Evolutionary conservation across 2,329 filamentous ascomycete genomes (phyloP).

Genomic region (Clonostachys chloroleuca): DNA sequence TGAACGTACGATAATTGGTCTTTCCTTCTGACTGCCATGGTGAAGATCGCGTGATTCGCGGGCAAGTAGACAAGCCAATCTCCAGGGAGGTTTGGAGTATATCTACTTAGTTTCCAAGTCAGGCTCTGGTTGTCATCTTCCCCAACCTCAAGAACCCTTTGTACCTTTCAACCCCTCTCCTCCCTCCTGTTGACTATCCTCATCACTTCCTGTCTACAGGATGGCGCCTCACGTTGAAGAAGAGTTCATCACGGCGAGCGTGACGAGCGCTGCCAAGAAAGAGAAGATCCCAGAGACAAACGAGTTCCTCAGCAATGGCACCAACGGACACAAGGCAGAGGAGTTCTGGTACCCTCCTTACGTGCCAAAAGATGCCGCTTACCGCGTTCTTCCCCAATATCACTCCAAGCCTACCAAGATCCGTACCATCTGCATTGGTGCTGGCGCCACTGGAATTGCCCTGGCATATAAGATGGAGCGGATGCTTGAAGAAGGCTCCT

Average conservation of each 20-base stretch:
- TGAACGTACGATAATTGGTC: neutral
- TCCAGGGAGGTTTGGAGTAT: too few relatives aligned
- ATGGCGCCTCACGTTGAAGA: slow-evolving; percentile 1
- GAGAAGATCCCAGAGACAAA: slow-evolving; percentile 3
- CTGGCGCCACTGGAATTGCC: slow-evolving; percentile 18
- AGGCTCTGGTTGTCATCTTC: too few relatives aligned
- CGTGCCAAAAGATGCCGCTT: slow-evolving; percentile 11
- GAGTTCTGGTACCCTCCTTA: slow-evolving; percentile 16
- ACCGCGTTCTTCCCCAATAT: slow-evolving; percentile 20
- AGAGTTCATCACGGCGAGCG: slow-evolving; percentile 2
- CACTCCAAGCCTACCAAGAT: slow-evolving; percentile 27
- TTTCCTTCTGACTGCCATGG: neutral
- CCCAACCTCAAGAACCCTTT: too few relatives aligned
- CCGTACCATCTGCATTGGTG: slow-evolving; percentile 20
- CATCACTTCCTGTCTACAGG: too few relatives aligned
- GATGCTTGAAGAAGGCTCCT: slow-evolving; percentile 17
- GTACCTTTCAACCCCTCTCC: too few relatives aligned
- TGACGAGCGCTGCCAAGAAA: slow-evolving; percentile 3
- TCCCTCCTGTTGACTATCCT: too few relatives aligned
- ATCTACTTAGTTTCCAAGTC: too few relatives aligned
- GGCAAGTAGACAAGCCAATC: too few relatives aligned
- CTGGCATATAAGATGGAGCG: slow-evolving; percentile 21
- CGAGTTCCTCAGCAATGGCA: slow-evolving; percentile 2
- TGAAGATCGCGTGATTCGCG: too few relatives aligned
- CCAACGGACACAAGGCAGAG: slow-evolving; percentile 1